Percentiles rank a stretch among this genome's conserved stretches.
These are phyloP conservation scores for Cercospora beticola DNA, from an alignment of 2,329 filamentous ascomycete genomes.

Conservation along the genomic window DNA sequence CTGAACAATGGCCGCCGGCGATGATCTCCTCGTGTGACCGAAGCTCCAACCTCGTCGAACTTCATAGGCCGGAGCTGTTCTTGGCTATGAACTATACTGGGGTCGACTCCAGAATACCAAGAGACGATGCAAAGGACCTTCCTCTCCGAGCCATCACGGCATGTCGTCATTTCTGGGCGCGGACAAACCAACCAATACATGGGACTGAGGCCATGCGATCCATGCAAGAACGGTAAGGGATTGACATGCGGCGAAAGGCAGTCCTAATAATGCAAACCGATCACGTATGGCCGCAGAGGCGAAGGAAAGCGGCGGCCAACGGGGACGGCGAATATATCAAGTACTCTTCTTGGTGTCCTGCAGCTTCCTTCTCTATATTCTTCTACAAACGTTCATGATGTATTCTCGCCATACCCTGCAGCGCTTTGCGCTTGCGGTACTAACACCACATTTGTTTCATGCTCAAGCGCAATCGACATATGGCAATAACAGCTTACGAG, in stretches of 20 bases:
- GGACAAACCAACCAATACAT: background rate
- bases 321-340: background rate
- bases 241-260: background rate
- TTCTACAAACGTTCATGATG: background rate
- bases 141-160: background rate
- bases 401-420: background rate
- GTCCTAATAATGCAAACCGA: background rate
- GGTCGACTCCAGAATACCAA: background rate
- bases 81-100: background rate
- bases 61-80: background rate
- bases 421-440: background rate
- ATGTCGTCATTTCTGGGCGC: constrained; percentile 1
- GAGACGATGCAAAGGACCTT: background rate
- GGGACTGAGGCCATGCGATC: background rate
- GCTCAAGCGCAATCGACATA: background rate
- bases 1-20: background rate
- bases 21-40: background rate
- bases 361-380: background rate
- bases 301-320: background rate
- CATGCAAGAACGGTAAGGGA: background rate
- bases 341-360: background rate
- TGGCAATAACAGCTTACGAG: constrained; percentile 3
- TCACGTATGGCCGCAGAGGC: constrained; percentile 1
- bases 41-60: background rate
- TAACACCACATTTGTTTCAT: background rate